A percentile compares a stretch with the other conserved stretches of the same genome.
These are phyloP conservation scores for Nemania abortiva DNA, from an alignment of 2,329 filamentous ascomycete genomes.

Conservation along the genomic window DNA sequence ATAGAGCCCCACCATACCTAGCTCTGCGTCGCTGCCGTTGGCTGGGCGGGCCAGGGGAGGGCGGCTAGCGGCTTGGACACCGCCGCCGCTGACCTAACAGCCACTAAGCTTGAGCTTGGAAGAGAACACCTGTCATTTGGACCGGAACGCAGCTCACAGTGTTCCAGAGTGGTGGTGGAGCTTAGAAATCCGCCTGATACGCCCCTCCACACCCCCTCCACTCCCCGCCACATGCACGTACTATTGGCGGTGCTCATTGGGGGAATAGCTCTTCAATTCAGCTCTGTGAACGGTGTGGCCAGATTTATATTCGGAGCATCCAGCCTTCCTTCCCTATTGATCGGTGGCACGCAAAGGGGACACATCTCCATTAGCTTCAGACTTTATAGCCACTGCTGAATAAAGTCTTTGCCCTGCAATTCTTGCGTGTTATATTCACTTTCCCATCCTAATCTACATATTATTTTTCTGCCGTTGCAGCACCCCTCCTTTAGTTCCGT, in stretches of 20 bases:
- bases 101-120: constrained; percentile 1
- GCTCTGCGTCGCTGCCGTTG: background rate
- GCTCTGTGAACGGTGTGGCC: constrained; percentile 41
- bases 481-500: constrained; percentile 22
- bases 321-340: constrained; percentile 46
- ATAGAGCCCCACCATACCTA: background rate
- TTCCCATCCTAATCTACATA: constrained; percentile 11
- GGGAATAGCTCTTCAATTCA: constrained; percentile 39
- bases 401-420: constrained; percentile 33
- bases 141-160: constrained; percentile 32
- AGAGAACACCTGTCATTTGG: constrained; percentile 50
- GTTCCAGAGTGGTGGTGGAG: constrained; percentile 28
- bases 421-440: constrained; percentile 14
- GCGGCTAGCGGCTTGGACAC: constrained; percentile 25
- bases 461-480: constrained; percentile 1
- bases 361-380: constrained; percentile 40
- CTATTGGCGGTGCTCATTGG: constrained; percentile 36
- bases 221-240: constrained; percentile 32
- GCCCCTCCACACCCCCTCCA: constrained; percentile 34
- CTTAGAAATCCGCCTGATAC: constrained; percentile 34
- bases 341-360: constrained; percentile 40
- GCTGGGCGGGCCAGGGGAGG: constrained; percentile 19
- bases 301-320: constrained; percentile 47
- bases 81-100: background rate
- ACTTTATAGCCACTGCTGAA: constrained; percentile 29